phyloP scores from a whole-genome alignment of 2,329 filamentous ascomycete genomes.

The Sporothrix mexicana region DNA sequence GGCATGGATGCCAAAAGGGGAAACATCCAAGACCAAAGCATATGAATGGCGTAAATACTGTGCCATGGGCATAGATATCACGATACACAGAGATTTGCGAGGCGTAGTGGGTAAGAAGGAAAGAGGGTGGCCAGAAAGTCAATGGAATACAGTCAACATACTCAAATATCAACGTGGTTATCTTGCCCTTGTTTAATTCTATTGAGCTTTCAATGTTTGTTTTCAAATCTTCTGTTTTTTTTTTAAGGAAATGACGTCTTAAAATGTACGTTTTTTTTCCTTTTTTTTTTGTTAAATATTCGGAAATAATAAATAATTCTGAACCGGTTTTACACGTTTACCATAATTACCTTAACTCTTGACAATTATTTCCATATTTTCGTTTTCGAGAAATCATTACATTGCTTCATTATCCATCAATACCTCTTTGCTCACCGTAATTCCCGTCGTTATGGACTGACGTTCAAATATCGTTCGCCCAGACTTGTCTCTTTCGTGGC shows the following conservation, averaged over 20 bases:
- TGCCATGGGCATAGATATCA: too few relatives aligned
- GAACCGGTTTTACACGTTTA: background rate
- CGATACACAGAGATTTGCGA: constrained; percentile 19
- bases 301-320: background rate
- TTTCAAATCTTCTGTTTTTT: too few relatives aligned
- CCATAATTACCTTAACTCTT: too few relatives aligned
- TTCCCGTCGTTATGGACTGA: background rate
- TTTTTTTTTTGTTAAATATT: background rate
- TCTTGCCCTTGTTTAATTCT: too few relatives aligned
- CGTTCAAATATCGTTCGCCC: constrained; percentile 1
- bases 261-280: background rate
- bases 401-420: background rate
- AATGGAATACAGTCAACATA: background rate
- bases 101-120: background rate
- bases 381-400: background rate
- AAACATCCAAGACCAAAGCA: background rate
- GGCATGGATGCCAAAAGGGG: background rate
- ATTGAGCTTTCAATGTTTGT: too few relatives aligned
- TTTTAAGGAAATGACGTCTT: too few relatives aligned
- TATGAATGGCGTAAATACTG: background rate
- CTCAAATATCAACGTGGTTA: too few relatives aligned
- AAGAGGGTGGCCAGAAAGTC: too few relatives aligned
- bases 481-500: background rate
- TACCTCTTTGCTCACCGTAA: background rate
- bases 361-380: background rate